Evolutionary conservation across 306 rosid genomes (phyloP).

Genomic region (Quercus cerris): DNA sequence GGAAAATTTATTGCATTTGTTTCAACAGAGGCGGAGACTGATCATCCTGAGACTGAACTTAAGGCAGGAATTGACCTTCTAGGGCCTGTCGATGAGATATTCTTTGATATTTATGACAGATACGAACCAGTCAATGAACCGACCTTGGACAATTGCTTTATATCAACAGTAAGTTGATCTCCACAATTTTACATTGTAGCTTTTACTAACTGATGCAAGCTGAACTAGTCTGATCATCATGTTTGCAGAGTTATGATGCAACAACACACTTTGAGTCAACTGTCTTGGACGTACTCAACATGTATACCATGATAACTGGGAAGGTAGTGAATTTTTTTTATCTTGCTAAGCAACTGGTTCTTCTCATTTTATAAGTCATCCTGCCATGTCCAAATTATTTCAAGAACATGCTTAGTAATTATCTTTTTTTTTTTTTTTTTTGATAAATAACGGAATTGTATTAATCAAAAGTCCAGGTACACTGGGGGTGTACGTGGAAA

Average conservation of each 20-base stretch:
- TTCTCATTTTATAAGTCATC: conserved; percentile 1
- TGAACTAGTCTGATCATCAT: neutral
- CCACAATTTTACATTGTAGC: neutral
- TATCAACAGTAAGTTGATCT: conserved; percentile 67
- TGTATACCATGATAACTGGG: conserved; percentile 92
- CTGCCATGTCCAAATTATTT: neutral
- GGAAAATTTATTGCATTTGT: conserved; percentile 96
- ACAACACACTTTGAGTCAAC: conserved; percentile 98
- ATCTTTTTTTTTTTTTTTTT: too few relatives aligned
- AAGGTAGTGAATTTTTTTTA: conserved; percentile 48
- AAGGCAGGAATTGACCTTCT: conserved; percentile 91
- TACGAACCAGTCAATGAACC: conserved; percentile 90
- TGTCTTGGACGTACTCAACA: conserved; percentile 82
- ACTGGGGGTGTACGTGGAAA: too few relatives aligned
- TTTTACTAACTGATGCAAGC: neutral
- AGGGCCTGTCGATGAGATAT: conserved; percentile 89
- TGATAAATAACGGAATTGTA: too few relatives aligned
- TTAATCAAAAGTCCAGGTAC: too few relatives aligned
- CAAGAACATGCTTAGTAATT: neutral
- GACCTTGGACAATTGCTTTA: conserved; percentile 80
- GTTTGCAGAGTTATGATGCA: conserved; percentile 90
- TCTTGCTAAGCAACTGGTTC: conserved; percentile 4
- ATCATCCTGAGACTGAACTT: conserved; percentile 75
- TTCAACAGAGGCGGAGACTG: conserved; percentile 94
- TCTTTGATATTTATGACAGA: conserved; percentile 85